Base-by-base conservation (phyloP, 2,329 filamentous ascomycete genomes). In the Thelonectria blattea region DNA sequence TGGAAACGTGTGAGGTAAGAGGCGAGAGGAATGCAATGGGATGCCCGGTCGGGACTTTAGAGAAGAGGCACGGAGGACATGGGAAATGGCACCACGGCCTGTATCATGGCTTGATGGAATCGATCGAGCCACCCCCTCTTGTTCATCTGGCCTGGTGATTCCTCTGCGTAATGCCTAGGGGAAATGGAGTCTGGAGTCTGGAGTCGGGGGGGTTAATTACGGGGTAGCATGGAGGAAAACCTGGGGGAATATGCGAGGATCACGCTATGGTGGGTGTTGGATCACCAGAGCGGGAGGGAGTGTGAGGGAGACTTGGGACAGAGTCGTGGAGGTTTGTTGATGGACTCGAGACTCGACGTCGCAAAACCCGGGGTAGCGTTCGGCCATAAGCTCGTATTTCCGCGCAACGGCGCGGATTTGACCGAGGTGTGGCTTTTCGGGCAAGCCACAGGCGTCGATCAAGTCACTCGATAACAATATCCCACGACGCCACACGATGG, bases 371-470 rank as follows among this genome's bases (percentile, higher is more conserved):
- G 20, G 52, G 52, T 15, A 49, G 34, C 22, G 24, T 24, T 56
- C 58, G 48, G 58, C 52, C 47, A 49, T 53, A 60, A 24, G 27
- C 54, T 56, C 54, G 54, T 60, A 52, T 46, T 50, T 47, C 52
- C 41, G 42, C 46, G 41, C 12, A 32, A 41, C 39, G 15, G 15
- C 14, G 50, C 45, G 42, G 17, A 6, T 32, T 24, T 22, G 27
- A 34, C 47, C 32, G 53, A 50, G 46, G 17, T 24, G 41, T 32
- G 18, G 46, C 43, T 43, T 46, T 18, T 14, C n/a, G 30, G 32
- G 41, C 24, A 45, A 51, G 46, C 46, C 51, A 60, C 51, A 50
- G 24, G 39, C 34, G 24, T 8, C 34, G 39, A 27, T n/a, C 30
- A n/a, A 59, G 49, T 53, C 27, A 34, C 56, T 58, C 34, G 43